Conservation (phyloP, 176 grass and related monocot species). For the Oryza nivara region DNA sequence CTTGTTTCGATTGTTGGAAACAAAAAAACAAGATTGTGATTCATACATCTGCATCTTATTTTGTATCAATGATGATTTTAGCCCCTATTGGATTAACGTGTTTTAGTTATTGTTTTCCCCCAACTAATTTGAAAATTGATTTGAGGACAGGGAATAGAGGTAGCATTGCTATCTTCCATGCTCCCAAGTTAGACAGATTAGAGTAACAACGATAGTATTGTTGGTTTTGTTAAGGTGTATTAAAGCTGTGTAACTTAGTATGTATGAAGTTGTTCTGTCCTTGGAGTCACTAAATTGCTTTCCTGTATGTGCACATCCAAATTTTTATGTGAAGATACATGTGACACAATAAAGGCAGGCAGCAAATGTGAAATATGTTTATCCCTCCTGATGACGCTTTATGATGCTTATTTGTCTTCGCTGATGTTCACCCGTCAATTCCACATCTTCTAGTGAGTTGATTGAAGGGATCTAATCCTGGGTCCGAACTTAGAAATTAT, state of each 20-base stretch:
- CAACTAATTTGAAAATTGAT: neutral
- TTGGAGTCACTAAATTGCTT: conserved; percentile 3
- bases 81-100: neutral
- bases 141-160: neutral
- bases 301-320: neutral
- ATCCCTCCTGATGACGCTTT: neutral
- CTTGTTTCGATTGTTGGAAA: neutral
- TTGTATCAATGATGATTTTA: neutral
- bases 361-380: conserved; percentile 1
- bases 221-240: neutral
- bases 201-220: neutral
- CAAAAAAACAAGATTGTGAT: neutral
- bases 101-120: neutral
- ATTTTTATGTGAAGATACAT: conserved; percentile 24
- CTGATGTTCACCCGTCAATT: neutral
- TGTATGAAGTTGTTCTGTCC: conserved; percentile 23
- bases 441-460: neutral
- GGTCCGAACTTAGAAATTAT: neutral
- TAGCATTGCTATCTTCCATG: neutral
- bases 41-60: conserved; percentile 1
- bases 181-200: conserved; percentile 16
- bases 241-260: neutral
- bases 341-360: neutral
- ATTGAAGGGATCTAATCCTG: neutral
- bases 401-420: neutral